These are phyloP conservation scores for Magnolia changhungtana DNA, from an alignment of 164 flowering plant species.

Conservation along the genomic window DNA sequence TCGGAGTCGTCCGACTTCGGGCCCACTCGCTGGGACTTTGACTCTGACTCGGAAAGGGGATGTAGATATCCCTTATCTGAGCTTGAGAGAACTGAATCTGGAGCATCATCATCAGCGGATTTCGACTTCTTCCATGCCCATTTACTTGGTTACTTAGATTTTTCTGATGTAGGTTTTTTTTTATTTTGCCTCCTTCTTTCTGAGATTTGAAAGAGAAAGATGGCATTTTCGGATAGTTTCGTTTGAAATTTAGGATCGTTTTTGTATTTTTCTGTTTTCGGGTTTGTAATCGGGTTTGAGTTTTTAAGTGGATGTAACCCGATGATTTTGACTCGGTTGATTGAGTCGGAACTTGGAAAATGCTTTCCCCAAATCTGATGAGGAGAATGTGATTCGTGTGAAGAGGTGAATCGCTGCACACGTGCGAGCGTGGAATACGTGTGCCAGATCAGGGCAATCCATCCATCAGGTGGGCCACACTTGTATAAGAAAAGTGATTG, in stretches of 20 bases:
- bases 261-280: neutral
- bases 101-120: constrained; percentile 37
- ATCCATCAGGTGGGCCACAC: too few relatives aligned
- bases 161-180: neutral
- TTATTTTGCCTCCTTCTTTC: neutral
- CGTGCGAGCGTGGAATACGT: too few relatives aligned
- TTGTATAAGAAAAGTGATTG: too few relatives aligned
- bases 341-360: too few relatives aligned
- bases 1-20: constrained; percentile 58
- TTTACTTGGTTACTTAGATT: constrained; percentile 73
- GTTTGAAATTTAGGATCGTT: neutral
- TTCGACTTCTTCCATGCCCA: constrained; percentile 61
- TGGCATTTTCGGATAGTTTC: neutral
- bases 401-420: too few relatives aligned
- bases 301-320: too few relatives aligned
- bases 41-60: constrained; percentile 42
- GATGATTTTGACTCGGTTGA: too few relatives aligned
- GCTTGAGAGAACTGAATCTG: constrained; percentile 68
- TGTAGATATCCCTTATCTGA: constrained; percentile 55
- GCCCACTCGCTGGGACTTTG: constrained; percentile 57
- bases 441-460: too few relatives aligned
- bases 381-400: too few relatives aligned
- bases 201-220: neutral
- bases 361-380: too few relatives aligned
- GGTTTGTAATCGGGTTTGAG: neutral